A percentile compares a stretch with the other conserved stretches of the same genome.
Conservation (phyloP, 2,329 filamentous ascomycete species). For the Botryotinia calthae region DNA sequence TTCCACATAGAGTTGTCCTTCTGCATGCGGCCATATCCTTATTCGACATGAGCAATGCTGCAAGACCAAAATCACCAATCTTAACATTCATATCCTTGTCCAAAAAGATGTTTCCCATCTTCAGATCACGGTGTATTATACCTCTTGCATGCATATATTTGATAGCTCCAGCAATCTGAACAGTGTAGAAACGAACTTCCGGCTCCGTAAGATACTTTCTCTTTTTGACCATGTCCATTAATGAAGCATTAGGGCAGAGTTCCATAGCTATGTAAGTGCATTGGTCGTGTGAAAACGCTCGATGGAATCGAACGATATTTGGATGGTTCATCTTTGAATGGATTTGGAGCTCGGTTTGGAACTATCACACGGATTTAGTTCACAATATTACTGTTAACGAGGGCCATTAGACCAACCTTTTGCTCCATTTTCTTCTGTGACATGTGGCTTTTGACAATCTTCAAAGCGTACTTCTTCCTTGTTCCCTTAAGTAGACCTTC, state of each 20-base stretch:
- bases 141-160: conserved; percentile 97
- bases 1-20: conserved; percentile 91
- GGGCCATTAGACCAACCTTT: conserved; percentile 56
- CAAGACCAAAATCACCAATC: conserved; percentile 94
- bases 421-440: conserved; percentile 74
- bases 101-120: conserved; percentile 97
- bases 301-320: conserved; percentile 93
- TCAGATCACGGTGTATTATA: conserved; percentile 94
- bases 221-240: conserved; percentile 97
- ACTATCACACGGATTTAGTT: conserved; percentile 43
- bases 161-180: conserved; percentile 94
- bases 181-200: conserved; percentile 88
- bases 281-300: conserved; percentile 85
- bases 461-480: conserved; percentile 69
- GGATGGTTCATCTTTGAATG: conserved; percentile 97
- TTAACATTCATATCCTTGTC: conserved; percentile 96
- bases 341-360: conserved; percentile 86
- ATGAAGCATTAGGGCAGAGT: conserved; percentile 88
- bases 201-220: conserved; percentile 88
- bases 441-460: conserved; percentile 83
- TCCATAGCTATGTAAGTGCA: conserved; percentile 94
- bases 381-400: not conserved
- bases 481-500: conserved; percentile 65
- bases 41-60: conserved; percentile 85
- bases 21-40: conserved; percentile 80